Evolutionary conservation across 768 basidiomycete species (phyloP).

Genomic region (Mycena leptocephala): DNA sequence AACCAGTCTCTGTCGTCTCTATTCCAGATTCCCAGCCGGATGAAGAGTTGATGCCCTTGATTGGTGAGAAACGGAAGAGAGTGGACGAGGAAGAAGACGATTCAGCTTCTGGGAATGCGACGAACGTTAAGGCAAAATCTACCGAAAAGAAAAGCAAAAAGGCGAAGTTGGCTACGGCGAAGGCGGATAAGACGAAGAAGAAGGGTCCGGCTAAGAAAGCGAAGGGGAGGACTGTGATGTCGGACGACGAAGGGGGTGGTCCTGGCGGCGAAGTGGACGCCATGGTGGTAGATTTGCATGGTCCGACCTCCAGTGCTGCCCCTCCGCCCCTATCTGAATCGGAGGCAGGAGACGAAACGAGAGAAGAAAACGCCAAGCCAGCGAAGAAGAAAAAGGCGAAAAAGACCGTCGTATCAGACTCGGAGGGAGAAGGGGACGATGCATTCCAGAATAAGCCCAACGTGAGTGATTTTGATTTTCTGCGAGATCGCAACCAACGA

Average conservation of each 20-base stretch:
- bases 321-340: not conserved
- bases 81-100: slow-evolving; percentile 41
- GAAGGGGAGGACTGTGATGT: slow-evolving; percentile 36
- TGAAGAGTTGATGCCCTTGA: slow-evolving; percentile 27
- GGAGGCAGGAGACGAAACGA: slow-evolving; percentile 1
- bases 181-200: slow-evolving; percentile 18
- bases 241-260: slow-evolving; percentile 51
- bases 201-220: slow-evolving; percentile 29
- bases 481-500: not conserved
- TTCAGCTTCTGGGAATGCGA: slow-evolving; percentile 15
- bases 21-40: slow-evolving; percentile 48
- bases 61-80: slow-evolving; percentile 47
- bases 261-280: not conserved
- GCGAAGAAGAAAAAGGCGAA: slow-evolving; percentile 29
- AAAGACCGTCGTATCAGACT: slow-evolving; percentile 31
- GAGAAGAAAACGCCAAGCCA: slow-evolving; percentile 12
- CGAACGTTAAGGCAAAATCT: slow-evolving; percentile 14
- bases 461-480: slow-evolving; percentile 3
- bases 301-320: not conserved
- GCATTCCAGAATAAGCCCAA: slow-evolving; percentile 19
- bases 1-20: slow-evolving; percentile 40
- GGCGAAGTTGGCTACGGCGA: slow-evolving; percentile 25
- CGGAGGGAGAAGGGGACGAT: slow-evolving; percentile 37
- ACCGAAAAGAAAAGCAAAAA: slow-evolving; percentile 35
- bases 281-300: not conserved